Evolutionary conservation across 139 green algal genomes (phyloP).

Genomic region (Chlorokybus atmophyticus): DNA sequence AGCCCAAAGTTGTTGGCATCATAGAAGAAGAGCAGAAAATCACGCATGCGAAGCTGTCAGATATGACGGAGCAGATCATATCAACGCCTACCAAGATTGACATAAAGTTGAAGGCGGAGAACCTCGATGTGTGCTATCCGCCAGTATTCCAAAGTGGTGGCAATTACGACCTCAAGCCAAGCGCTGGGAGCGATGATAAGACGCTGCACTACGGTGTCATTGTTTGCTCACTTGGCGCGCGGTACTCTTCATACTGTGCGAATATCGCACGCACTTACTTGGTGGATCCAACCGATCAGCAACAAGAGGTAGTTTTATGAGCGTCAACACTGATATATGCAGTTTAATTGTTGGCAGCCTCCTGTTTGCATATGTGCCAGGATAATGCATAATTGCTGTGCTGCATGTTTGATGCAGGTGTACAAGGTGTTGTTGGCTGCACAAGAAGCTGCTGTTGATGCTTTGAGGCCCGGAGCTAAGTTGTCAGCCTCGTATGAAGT

Average conservation of each 20-base stretch:
- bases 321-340: no score
- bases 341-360: no score
- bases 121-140: conserved; percentile 85
- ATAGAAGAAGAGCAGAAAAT: conserved; percentile 81
- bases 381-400: no score
- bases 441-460: conserved; percentile 54
- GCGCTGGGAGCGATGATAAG: conserved; percentile 37
- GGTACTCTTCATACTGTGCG: conserved; percentile 85
- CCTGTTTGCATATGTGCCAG: no score
- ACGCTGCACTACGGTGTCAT: conserved; percentile 59
- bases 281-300: conserved; percentile 65
- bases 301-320: conserved; percentile 35
- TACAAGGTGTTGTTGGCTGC: conserved; percentile 55
- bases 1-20: conserved; percentile 52
- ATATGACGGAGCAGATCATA: conserved; percentile 56
- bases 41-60: conserved; percentile 73
- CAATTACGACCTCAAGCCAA: conserved; percentile 47
- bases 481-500: conserved; percentile 16
- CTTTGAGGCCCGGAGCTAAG: conserved; percentile 38
- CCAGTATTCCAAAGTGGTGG: conserved; percentile 57
- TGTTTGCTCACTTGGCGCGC: conserved; percentile 47
- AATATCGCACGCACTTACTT: conserved; percentile 77
- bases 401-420: conserved; percentile 31
- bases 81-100: conserved; percentile 20
- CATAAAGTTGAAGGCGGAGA: conserved; percentile 58